Percentiles rank a stretch among this genome's conserved stretches.
These are phyloP conservation scores for Linnemannia exigua DNA, from an alignment of 192 early-diverging fungal genomes.

Conservation along the genomic window DNA sequence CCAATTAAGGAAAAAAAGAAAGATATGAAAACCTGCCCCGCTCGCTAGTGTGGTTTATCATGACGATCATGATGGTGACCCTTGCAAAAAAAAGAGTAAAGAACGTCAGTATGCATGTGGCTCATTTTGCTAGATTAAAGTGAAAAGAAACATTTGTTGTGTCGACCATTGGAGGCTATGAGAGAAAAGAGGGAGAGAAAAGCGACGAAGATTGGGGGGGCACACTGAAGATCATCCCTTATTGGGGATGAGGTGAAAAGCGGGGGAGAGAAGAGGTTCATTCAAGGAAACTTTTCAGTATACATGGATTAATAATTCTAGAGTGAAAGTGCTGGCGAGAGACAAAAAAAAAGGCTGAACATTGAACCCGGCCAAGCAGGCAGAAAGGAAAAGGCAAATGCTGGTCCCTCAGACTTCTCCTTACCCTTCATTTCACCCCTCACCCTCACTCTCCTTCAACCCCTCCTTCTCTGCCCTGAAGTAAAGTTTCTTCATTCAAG, in stretches of 20 bases:
- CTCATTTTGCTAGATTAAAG: background rate
- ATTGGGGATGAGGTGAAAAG: background rate
- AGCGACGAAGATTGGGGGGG: background rate
- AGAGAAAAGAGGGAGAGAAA: background rate
- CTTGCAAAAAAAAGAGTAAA: background rate
- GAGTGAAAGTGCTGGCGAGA: background rate
- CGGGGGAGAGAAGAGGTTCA: background rate
- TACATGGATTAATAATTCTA: background rate
- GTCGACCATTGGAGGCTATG: background rate
- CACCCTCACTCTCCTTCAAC: background rate
- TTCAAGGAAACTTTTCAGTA: background rate
- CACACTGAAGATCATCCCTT: background rate
- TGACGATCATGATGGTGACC: background rate
- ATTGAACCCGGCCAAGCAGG: background rate
- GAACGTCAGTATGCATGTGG: background rate
- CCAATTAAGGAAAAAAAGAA: background rate
- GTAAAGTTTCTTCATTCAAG: background rate
- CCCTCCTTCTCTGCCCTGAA: background rate
- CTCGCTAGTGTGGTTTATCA: background rate
- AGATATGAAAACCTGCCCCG: background rate
- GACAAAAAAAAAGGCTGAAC: slow-evolving; percentile 4
- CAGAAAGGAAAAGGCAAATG: background rate
- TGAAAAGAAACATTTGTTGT: background rate
- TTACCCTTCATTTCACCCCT: background rate
- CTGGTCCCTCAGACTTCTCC: no score